phyloP scores from a whole-genome alignment of 805 yeast species.

The Pichia ethanolica region DNA sequence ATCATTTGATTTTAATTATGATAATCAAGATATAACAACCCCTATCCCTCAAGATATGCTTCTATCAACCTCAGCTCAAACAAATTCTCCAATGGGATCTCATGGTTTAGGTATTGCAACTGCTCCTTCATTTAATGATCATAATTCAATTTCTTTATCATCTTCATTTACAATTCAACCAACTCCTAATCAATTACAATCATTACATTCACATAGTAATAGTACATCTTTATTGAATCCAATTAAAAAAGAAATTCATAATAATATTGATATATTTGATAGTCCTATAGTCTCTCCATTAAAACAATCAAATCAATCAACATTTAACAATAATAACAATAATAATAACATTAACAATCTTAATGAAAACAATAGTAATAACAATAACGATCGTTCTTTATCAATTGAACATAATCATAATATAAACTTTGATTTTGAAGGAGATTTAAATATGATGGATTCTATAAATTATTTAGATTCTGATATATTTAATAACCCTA shows the following conservation, averaged over 20 bases:
- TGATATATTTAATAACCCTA: background rate
- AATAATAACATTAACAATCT: conserved; percentile 11
- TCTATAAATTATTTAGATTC: conserved; percentile 5
- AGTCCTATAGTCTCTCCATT: conserved; percentile 20
- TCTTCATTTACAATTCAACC: conserved; percentile 3
- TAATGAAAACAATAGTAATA: background rate
- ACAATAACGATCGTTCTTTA: conserved; percentile 6
- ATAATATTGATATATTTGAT: conserved; percentile 11
- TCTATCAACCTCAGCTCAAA: conserved; percentile 9
- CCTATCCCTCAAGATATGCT: conserved; percentile 13
- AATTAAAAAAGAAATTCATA: background rate
- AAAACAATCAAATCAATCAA: conserved; percentile 3
- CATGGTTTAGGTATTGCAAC: conserved; percentile 6
- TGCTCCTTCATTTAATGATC: conserved; percentile 4
- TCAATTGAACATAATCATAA: conserved; percentile 9
- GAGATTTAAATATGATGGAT: conserved; percentile 25
- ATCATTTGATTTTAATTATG: conserved; percentile 1
- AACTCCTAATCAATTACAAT: conserved; percentile 3
- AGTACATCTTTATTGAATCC: background rate
- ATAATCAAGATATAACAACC: conserved; percentile 5
- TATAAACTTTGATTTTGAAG: conserved; percentile 22
- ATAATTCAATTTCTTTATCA: background rate
- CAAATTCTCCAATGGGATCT: conserved; percentile 8
- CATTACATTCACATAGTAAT: background rate
- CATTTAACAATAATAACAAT: conserved; percentile 9